Base-by-base conservation (phyloP, 1,284 basidiomycete species). In the Agaricales sp. region DNA sequence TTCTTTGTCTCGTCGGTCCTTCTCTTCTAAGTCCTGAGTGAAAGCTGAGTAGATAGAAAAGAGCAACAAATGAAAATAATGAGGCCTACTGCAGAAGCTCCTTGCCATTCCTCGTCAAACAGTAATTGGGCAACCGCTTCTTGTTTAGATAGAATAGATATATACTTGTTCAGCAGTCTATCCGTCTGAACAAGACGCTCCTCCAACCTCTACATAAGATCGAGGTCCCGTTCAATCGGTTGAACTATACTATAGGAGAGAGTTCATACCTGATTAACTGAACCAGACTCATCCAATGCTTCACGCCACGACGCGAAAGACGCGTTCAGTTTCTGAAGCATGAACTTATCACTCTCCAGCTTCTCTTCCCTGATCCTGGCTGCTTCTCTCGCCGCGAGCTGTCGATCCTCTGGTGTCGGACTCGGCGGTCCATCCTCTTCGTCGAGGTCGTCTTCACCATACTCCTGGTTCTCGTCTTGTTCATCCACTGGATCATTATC, bases 51-150 rank as follows among this genome's bases (percentile, higher is more conserved):
- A 21, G 52, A 18, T 25, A 44, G 23, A 44, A 13, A 41, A 25
- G 20, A 46, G n/a, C n/a, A n/a, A n/a, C n/a, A n/a, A n/a, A n/a
- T n/a, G n/a, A n/a, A n/a, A n/a, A n/a, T 25, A 25, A 44, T 43
- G 20, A 35, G 24, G 62, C 79, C 63, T 59, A 86, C 85, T 45
- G 68, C 74, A 52, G 82, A 78, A 43, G 77, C 82, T 2, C 86
- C 85, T 50, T 75, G 66, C 82, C 82, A 88, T 51, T 75, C 67
- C 53, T 87, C 80, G 59, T 88, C 85, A 53, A 87, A 79, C 21
- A 88, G 76, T 50, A 88, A 61, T 25, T 73, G 74, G 2, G 82
- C 68, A 52, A 75, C 70, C 6, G 75, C 70, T 59, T 88, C 86
- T 0, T 84, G 82, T 58, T 75, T 79, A 2, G 75, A 73, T n/a